Conservation (phyloP, 2,329 filamentous ascomycete species). For the Penicillium sp. region DNA sequence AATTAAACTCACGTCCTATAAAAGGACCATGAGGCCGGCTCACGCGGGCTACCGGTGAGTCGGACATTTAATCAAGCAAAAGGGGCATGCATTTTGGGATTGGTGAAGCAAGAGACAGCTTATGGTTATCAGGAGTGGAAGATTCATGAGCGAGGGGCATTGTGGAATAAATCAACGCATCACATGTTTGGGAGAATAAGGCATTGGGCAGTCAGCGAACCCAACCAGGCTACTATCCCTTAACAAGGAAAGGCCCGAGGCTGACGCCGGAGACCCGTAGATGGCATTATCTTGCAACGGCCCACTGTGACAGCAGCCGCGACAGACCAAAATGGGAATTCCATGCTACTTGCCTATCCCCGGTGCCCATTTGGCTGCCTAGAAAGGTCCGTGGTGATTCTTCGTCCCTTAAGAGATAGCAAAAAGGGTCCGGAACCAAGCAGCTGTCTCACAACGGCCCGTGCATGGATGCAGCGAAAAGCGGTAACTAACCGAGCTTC, state of each 20-base stretch:
- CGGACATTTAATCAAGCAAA: constrained; percentile 6
- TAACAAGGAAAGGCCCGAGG: background rate
- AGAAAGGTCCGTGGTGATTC: background rate
- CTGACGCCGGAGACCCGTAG: constrained; percentile 2
- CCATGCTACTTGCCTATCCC: background rate
- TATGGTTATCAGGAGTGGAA: background rate
- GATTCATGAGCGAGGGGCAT: background rate
- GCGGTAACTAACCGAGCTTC: constrained; percentile 7
- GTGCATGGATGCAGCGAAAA: constrained; percentile 10
- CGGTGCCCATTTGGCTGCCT: background rate
- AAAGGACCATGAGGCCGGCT: constrained; percentile 19
- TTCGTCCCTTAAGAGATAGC: constrained; percentile 1
- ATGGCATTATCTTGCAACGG: background rate
- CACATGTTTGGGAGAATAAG: constrained; percentile 7
- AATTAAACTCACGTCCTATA: constrained; percentile 17
- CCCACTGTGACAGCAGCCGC: background rate
- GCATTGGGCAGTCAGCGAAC: constrained; percentile 7
- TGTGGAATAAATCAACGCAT: constrained; percentile 2
- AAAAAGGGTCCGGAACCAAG: constrained; percentile 12
- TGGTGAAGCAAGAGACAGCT: background rate
- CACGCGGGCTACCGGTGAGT: constrained; percentile 5
- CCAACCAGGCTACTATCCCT: background rate
- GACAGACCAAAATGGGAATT: background rate
- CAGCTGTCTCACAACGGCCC: constrained; percentile 20
- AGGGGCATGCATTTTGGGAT: constrained; percentile 1